These are phyloP conservation scores for Irpex lacteus DNA, from an alignment of 1,284 basidiomycete species.

Conservation along the genomic window DNA sequence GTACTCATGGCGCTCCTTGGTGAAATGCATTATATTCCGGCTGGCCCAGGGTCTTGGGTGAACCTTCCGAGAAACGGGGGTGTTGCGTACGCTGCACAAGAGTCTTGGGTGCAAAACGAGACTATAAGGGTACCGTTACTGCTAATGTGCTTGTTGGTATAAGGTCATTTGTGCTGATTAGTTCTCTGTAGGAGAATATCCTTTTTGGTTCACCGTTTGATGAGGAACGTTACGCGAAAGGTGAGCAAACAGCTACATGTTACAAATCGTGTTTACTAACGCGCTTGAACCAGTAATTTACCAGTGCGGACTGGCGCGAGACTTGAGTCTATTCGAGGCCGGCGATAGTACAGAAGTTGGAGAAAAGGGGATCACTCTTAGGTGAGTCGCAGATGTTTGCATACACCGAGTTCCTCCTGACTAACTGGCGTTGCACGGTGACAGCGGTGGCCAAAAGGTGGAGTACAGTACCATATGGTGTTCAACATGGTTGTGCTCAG, in stretches of 20 bases:
- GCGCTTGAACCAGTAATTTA: slow-evolving; percentile 11
- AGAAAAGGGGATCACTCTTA: slow-evolving; percentile 59
- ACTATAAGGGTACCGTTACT: slow-evolving; percentile 36
- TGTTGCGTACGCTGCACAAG: slow-evolving; percentile 73
- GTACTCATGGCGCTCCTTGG: slow-evolving; percentile 55
- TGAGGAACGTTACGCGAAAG: slow-evolving; percentile 42
- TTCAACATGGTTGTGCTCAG: slow-evolving; percentile 38
- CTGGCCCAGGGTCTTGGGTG: slow-evolving; percentile 55
- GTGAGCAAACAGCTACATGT: slow-evolving; percentile 18
- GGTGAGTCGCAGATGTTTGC: slow-evolving; percentile 22
- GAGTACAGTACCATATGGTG: background rate
- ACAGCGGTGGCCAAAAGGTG: slow-evolving; percentile 67
- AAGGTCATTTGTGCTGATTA: background rate
- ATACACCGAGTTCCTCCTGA: background rate
- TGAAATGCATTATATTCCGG: slow-evolving; percentile 60
- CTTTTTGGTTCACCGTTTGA: slow-evolving; percentile 43
- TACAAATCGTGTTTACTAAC: slow-evolving; percentile 29
- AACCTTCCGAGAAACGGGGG: slow-evolving; percentile 64
- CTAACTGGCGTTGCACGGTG: background rate
- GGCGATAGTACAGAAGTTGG: slow-evolving; percentile 74
- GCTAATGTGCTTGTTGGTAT: background rate
- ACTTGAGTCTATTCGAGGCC: slow-evolving; percentile 65
- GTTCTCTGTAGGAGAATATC: slow-evolving; percentile 36
- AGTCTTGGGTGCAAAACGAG: slow-evolving; percentile 67
- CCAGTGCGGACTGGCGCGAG: slow-evolving; percentile 62